Evolutionary conservation across 148 eudicot genomes (phyloP), one percentile per base, ranked within the genome.

Genomic region (Spergularia marina): DNA sequence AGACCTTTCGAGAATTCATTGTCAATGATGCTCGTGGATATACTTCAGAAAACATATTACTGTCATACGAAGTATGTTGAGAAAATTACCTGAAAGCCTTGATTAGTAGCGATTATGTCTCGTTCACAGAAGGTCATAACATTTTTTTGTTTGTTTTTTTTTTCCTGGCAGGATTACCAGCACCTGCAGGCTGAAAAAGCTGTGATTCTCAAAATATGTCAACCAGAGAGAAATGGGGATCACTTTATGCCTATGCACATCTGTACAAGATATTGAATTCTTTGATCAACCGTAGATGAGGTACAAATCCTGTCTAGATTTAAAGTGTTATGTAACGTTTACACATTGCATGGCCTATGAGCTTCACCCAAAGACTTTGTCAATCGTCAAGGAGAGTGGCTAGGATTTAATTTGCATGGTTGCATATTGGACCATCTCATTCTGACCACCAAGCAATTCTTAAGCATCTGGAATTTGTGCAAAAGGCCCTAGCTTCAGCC

Each of bases 301-400:
- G 73, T 30, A 76, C 25, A 76, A 41, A 76, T 49, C 56, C 59
- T 68, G 79, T 68, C 79, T 58, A 66, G 66, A 58, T 68, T 76
- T 66, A 54, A 67, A 58, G 67, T 55, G 53, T 10, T 58, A 20
- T 68, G 60, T n/a, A 68, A 68, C 34, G 25, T 49, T 23, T 23
- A 30, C 60, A 53, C 25, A 58, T 68, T 39, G 13, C 17, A 58
- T 1, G 56, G 55, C 65, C 5, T 18, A 67, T 36, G 49, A 67
- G 72, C 72, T 44, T 66, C 72, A 25, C 2, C 53, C 14, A 16
- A 54, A 56, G 55, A 76, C 57, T 74, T 56, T 61, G 16, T 56
- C 25, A 56, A 18, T 56, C 53, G 16, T 56, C 25, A 41, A 13
- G 2, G 2, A 30, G 12, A 44, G 20, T 16, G 34, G 20, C 56